Evolutionary conservation across 2,329 filamentous ascomycete species (phyloP), one percentile per base, ranked within the genome.

Genomic region (Catunica adiposa): DNA sequence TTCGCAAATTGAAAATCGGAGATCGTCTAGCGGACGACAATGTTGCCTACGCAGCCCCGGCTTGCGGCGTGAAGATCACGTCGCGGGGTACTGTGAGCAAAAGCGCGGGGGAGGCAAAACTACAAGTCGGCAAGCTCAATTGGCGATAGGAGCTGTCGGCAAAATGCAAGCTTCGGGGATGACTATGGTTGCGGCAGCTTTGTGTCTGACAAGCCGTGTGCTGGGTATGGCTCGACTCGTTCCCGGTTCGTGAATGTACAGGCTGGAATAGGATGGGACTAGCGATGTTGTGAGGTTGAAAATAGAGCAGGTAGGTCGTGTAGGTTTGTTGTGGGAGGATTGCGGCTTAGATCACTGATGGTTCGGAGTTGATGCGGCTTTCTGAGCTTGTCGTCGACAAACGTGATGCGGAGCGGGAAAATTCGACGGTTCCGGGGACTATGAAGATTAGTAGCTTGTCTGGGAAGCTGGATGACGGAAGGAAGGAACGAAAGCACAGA

Each of bases 401-500:
- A 11, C 11, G 5, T 34, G 11, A 40, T 37, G 31, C 51, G 23
- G 34, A 53, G 34, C 34, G 20, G 22, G 34, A 53, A 53, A 53
- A 53, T 53, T 53, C 51, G 17, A 53, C 31, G 22, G 51, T n/a
- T n/a, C 22, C 5, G 8, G 29, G 40, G 15, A 40, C 20, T 23
- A 52, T 37, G 31, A 53, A 53, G 11, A 34, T 34, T 34, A 34
- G 29, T 34, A 34, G 11, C n/a, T n/a, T 38, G 15, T 5, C 40
- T 40, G n/a, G 23, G 51, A 25, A 23, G 25, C 25, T 40, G 14
- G 31, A 53, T n/a, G 29, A 26, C 34, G 11, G 11, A 38, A 37
- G 44, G 51, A 53, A 53, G 31, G 31, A 53, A 7, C 51, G 40
- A 40, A 53, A 26, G 37, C 31, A 29, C n/a, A 51, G n/a, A 56